Evolutionary conservation across 768 basidiomycete species (phyloP), one percentile per base, ranked within the genome.

Genomic region (Tephrocybe sp.): DNA sequence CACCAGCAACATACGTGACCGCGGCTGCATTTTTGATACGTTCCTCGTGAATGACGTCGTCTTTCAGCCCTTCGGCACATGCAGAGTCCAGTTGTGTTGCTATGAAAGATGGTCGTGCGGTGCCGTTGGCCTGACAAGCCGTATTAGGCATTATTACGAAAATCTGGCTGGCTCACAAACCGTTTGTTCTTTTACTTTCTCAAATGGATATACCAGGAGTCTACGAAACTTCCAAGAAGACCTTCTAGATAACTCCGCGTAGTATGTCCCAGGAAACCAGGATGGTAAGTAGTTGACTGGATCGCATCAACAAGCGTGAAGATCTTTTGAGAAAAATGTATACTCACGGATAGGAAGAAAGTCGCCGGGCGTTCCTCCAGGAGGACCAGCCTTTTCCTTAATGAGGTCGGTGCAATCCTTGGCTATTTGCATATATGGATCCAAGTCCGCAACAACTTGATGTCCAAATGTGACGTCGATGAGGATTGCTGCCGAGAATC

Each of bases 231-330:
- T 43, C 9, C 16, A 22, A 3, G 16, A 40, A 10, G 66, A 57
- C 9, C 57, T 56, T 7, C 36, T 30, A 18, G 67, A 60, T 13
- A 45, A 34, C 4, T 27, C 41, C 16, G 57, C 58, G 24, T 60
- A 59, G 27, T 57, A 41, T 11, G 60, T 55, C 6, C 65, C 60
- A 15, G 65, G 65, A 37, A 68, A 60, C 68, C 68, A 69, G 0
- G 54, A 52, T 11, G 68, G 68, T 19, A 70, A 51, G 41, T 67
- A 42, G 23, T 51, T 56, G 1, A 69, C 68, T 69, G 45, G 8
- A 16, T 19, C 22, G 13, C 11, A 39, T 38, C 37, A 38, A n/a
- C 21, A 4, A 4, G n/a, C 7, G 19, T 3, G n/a, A 18, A 18
- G 6, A 38, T 6, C 3, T 3, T 21, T 38, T 38, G 37, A 8